These are phyloP conservation scores for Raphanus sativus DNA, from an alignment of 345 rosid genomes.

Conservation along the genomic window DNA sequence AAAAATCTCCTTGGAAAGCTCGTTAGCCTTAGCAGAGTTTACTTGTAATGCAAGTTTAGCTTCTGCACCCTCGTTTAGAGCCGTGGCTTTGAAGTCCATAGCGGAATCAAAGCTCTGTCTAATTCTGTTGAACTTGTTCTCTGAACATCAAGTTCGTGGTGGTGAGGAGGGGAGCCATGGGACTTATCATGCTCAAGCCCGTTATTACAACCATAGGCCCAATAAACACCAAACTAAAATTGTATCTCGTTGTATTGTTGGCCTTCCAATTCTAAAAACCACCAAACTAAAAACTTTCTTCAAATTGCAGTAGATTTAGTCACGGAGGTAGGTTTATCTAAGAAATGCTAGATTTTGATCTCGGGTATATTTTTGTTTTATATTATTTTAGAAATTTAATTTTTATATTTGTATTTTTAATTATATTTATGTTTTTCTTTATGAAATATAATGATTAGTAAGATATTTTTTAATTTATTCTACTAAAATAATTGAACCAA, in stretches of 20 bases:
- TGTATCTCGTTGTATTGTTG: neutral
- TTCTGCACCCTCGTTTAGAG: constrained; percentile 68
- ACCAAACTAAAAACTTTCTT: neutral
- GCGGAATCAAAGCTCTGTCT: constrained; percentile 77
- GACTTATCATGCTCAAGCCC: constrained; percentile 49
- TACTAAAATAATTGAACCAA: too few species aligned
- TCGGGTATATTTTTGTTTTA: too few species aligned
- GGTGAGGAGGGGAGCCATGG: constrained; percentile 37
- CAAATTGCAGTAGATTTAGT: neutral
- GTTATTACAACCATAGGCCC: neutral
- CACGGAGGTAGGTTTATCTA: neutral
- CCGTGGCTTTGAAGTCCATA: constrained; percentile 56
- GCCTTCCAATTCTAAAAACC: neutral
- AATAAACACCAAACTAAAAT: neutral
- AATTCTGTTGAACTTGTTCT: constrained; percentile 61
- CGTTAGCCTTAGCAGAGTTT: constrained; percentile 45
- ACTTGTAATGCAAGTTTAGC: constrained; percentile 48
- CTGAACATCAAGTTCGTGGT: constrained; percentile 53
- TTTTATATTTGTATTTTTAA: too few species aligned
- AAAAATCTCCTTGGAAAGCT: constrained; percentile 58
- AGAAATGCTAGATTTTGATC: neutral
- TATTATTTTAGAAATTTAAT: too few species aligned
- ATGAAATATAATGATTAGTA: too few species aligned
- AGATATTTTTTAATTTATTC: too few species aligned
- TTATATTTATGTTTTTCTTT: too few species aligned